Percentiles rank a stretch among this genome's conserved stretches.
Evolutionary conservation across 768 basidiomycete genomes (phyloP).

Genomic region (Tremella mesenterica): DNA sequence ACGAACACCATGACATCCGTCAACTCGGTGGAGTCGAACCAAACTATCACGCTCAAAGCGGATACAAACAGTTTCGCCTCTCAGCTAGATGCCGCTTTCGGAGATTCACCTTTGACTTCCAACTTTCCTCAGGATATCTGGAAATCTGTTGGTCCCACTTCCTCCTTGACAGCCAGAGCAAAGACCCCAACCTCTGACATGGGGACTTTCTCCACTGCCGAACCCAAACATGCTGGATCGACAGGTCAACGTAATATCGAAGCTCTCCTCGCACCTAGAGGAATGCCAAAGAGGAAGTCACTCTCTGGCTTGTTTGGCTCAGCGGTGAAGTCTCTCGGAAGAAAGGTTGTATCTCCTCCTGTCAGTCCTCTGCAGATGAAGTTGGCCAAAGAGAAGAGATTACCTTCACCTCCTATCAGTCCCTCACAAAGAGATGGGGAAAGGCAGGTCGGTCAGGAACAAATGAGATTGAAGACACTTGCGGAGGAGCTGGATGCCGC

Average conservation of each 20-base stretch:
- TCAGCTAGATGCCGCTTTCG: background rate
- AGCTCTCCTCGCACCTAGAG: conserved; percentile 9
- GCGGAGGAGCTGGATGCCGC: conserved; percentile 25
- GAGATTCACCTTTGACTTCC: background rate
- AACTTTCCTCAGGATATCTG: background rate
- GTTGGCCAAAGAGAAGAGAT: too few relatives aligned
- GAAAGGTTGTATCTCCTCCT: background rate
- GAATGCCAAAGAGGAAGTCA: conserved; percentile 36
- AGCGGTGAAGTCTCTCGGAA: conserved; percentile 10
- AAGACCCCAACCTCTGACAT: too few relatives aligned
- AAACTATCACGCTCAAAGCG: background rate
- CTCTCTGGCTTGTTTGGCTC: conserved; percentile 33
- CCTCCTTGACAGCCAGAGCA: too few relatives aligned
- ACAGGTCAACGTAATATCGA: conserved; percentile 4
- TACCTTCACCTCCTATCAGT: background rate
- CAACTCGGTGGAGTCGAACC: too few relatives aligned
- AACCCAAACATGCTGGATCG: too few relatives aligned
- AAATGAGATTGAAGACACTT: conserved; percentile 12
- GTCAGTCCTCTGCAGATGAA: background rate
- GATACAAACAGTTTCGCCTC: background rate
- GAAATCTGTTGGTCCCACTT: too few relatives aligned
- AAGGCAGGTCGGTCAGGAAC: too few relatives aligned
- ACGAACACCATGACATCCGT: too few relatives aligned
- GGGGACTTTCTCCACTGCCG: too few relatives aligned
- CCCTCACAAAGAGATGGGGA: too few relatives aligned